Evolutionary conservation across 2,329 filamentous ascomycete genomes (phyloP).

Genomic region (Monilinia aucupariae): DNA sequence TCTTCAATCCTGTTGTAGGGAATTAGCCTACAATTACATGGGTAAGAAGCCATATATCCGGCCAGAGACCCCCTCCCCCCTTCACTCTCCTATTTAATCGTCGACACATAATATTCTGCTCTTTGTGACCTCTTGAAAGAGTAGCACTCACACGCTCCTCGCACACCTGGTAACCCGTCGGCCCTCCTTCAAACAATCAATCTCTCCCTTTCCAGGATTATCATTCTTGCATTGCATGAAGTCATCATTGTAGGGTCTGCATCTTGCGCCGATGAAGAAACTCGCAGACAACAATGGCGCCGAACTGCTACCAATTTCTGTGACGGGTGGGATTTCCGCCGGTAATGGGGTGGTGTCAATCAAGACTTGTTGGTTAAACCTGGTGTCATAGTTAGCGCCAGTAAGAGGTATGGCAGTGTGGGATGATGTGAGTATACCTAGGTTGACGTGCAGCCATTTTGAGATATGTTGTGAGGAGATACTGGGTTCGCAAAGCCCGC

Average conservation of each 20-base stretch:
- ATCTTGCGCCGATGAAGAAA: slow-evolving; percentile 96
- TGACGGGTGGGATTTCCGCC: slow-evolving; percentile 82
- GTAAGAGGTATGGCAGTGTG: not conserved
- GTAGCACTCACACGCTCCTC: slow-evolving; percentile 75
- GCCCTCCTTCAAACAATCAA: slow-evolving; percentile 94
- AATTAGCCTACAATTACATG: slow-evolving; percentile 16
- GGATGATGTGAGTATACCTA: slow-evolving; percentile 21
- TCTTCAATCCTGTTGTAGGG: slow-evolving; percentile 66
- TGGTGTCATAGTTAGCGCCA: slow-evolving; percentile 42
- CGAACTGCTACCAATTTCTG: slow-evolving; percentile 88
- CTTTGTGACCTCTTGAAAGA: not conserved
- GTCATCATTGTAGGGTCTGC: slow-evolving; percentile 94
- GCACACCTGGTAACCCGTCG: slow-evolving; percentile 95
- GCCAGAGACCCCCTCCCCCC: not conserved
- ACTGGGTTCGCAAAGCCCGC: slow-evolving; percentile 26
- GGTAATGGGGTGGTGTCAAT: slow-evolving; percentile 95
- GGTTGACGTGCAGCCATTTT: slow-evolving; percentile 33
- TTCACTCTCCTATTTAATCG: slow-evolving; percentile 16
- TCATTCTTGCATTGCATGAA: slow-evolving; percentile 99
- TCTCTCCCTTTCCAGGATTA: slow-evolving; percentile 81
- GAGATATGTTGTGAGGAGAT: slow-evolving; percentile 19
- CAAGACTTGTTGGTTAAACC: slow-evolving; percentile 91
- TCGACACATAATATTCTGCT: not conserved
- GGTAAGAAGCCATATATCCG: not conserved
- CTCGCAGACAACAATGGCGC: slow-evolving; percentile 86